Percentiles rank a stretch among this genome's conserved stretches.
Conservation (phyloP, 2,329 filamentous ascomycete species). For the Botrytis elliptica region DNA sequence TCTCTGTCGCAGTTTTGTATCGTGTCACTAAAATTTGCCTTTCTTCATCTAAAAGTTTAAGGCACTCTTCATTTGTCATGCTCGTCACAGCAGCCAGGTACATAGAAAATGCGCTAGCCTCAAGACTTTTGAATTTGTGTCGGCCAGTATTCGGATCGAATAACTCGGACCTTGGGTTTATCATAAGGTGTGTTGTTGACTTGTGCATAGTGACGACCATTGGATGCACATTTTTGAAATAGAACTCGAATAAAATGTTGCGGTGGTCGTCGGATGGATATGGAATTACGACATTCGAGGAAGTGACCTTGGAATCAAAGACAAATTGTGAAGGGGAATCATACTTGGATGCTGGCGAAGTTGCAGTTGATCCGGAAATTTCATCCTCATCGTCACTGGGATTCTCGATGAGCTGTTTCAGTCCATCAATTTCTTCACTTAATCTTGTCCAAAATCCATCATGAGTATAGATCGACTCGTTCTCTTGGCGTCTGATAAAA, state of each 20-base stretch:
- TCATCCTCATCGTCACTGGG: conserved; percentile 21
- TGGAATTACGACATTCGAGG: neutral
- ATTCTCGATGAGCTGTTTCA: conserved; percentile 19
- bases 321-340: conserved; percentile 16
- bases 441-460: conserved; percentile 21
- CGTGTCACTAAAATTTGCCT: conserved; percentile 35
- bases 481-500: conserved; percentile 20
- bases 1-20: conserved; percentile 23
- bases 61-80: conserved; percentile 47
- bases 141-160: conserved; percentile 10
- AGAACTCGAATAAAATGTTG: neutral
- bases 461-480: conserved; percentile 12
- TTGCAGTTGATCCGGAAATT: neutral
- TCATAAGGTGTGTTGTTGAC: neutral
- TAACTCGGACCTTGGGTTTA: neutral
- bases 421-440: conserved; percentile 20
- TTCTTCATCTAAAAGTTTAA: conserved; percentile 51
- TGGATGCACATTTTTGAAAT: conserved; percentile 20
- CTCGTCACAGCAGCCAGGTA: conserved; percentile 37
- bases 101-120: conserved; percentile 1
- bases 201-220: conserved; percentile 7
- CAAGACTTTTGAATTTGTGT: conserved; percentile 20
- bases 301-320: conserved; percentile 5
- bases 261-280: conserved; percentile 16
- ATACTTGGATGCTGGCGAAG: conserved; percentile 15